Evolutionary conservation across 192 early-diverging fungal species (phyloP), one percentile per base, ranked within the genome.

Genomic region (Dispira simplex): DNA sequence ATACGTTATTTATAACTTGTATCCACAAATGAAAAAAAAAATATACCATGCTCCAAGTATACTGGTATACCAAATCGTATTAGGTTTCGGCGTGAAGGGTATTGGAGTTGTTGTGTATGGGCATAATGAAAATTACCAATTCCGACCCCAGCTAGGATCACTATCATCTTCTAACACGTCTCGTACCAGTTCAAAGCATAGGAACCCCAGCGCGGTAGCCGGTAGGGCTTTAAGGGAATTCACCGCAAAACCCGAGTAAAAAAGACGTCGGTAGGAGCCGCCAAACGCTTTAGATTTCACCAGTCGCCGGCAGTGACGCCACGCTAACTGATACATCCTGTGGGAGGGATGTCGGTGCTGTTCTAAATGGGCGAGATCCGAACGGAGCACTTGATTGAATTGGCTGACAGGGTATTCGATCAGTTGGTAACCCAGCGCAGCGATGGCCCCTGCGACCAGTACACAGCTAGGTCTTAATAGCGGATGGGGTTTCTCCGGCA

Each of bases 401-500:
- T 77, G 81, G 55, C 83, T 79, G 20, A 90, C 64, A 0, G 88
- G 88, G 54, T 84, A 83, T 39, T 90, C 88, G 25, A 88, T 73
- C 1, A 74, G 67, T 64, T 90, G 88, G 67, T 90, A 90, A 0
- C 84, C 86, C 21, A 85, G 63, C 6, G 83, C 81, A 1, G 83
- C 83, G 1, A 79, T 53, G 3, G 75, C 77, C 10, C 83, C 83
- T 13, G 83, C 81, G 32, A 79, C 65, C 14, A 85, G 62, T 0
- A 83, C 73, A 63, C 81, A 85, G 18, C 71, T 69, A 2, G 83
- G 80, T 66, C 78, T 76, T 13, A 75, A 59, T 11, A 85, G 71
- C 1, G 62, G 62, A 21, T 43, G 49, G 16, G 32, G 49, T 21
- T 18, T 21, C 8, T 26, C 23, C 8, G 21, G 62, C 14, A 23